Evolutionary conservation across 1,284 basidiomycete species (phyloP), one percentile per base, ranked within the genome.

Genomic region (Rhodotorula sp.): DNA sequence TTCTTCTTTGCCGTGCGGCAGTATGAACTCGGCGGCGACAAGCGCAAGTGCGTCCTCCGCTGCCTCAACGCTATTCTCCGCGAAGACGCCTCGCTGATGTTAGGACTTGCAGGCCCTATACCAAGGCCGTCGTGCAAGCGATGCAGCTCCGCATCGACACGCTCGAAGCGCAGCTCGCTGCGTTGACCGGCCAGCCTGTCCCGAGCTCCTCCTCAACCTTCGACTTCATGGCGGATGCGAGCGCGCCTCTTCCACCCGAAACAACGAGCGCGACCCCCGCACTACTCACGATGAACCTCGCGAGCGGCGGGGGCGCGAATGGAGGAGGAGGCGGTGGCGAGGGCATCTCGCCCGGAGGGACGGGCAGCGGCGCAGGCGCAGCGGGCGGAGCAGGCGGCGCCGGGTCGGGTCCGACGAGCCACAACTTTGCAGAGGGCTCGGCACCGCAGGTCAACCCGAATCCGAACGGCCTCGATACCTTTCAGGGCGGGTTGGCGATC

Each of bases 121-220:
- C 74, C 21, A 75, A 75, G 56, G 62, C 74, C 3, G 69, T 75
- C 52, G 74, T 75, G 5, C 58, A 61, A 25, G 74, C 74, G 1
- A 68, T 75, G 68, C 71, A 75, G 55, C 69, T 69, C 16, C 68
- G 74, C 13, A 75, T 75, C 68, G 68, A 73, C 46, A 73, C 74
- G 21, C 74, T 75, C 63, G 74, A 75, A 45, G 58, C 64, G 3
- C 71, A 71, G 23, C 68, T 75, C 41, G 58, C 66, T 1, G 58
- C 66, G 16, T 23, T 72, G 3, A 68, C 68, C 42, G 61, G 61
- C 45, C 49, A 50, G 27, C 34, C 34, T 41, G 49, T 41, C 49
- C 42, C 50, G 23, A 3, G 44, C 14, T 19, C 17, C 41, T 7
- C 13, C 5, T 14, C 49, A n/a, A 7, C 41, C 23, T 16, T 3